phyloP scores from a whole-genome alignment of 2,329 filamentous ascomycete genomes.

The Colletotrichum caudatum region DNA sequence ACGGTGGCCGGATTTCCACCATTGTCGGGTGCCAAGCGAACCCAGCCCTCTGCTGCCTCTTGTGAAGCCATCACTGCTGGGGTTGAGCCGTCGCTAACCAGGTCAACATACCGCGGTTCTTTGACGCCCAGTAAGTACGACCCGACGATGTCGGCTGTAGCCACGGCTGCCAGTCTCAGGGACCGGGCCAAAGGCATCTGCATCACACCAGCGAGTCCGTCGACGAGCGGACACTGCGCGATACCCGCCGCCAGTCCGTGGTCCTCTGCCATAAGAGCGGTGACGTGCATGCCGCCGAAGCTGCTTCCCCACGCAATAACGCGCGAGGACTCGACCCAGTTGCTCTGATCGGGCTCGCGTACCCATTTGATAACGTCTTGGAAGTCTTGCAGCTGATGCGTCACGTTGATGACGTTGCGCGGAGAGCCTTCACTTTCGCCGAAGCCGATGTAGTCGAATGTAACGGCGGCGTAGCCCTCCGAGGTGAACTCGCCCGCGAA shows the following conservation, averaged over 20 bases:
- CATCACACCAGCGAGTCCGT: slow-evolving; percentile 18
- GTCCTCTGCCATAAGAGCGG: slow-evolving; percentile 25
- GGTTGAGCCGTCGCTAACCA: slow-evolving; percentile 28
- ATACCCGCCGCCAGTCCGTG: slow-evolving; percentile 27
- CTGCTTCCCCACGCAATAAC: slow-evolving; percentile 37
- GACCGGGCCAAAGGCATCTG: slow-evolving; percentile 27
- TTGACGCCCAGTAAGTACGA: background rate
- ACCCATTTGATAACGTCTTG: slow-evolving; percentile 31
- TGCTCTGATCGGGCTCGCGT: slow-evolving; percentile 21
- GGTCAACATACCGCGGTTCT: slow-evolving; percentile 27
- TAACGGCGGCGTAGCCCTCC: slow-evolving; percentile 29
- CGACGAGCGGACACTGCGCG: slow-evolving; percentile 31
- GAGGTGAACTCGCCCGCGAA: slow-evolving; percentile 29
- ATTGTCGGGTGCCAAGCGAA: slow-evolving; percentile 10
- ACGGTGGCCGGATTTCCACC: slow-evolving; percentile 18
- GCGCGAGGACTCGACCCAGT: slow-evolving; percentile 18
- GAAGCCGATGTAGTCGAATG: slow-evolving; percentile 35
- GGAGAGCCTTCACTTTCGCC: slow-evolving; percentile 33
- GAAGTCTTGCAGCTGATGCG: slow-evolving; percentile 31
- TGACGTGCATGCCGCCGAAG: slow-evolving; percentile 38
- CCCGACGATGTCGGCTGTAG: slow-evolving; percentile 16
- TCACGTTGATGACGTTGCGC: slow-evolving; percentile 29
- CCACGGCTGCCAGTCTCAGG: slow-evolving; percentile 17
- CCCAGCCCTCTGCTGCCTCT: slow-evolving; percentile 30
- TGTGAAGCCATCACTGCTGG: slow-evolving; percentile 28